These are phyloP conservation scores for Beauveria australis DNA, from an alignment of 2,329 filamentous ascomycete species.

Conservation along the genomic window DNA sequence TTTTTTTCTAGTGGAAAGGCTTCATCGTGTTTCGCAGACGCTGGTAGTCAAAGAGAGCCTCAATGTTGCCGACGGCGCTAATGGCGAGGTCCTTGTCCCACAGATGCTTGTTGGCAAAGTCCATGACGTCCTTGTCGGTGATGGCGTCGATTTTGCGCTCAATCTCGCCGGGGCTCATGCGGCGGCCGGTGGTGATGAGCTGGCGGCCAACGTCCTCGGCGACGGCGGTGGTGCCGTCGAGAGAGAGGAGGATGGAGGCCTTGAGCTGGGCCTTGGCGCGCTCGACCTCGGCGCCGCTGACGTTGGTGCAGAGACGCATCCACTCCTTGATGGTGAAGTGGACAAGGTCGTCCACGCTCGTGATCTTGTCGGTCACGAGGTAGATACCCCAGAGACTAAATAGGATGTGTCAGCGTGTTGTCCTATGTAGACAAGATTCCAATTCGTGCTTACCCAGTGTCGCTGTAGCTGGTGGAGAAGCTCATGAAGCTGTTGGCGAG, in stretches of 20 bases:
- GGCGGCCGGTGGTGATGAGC: conserved; percentile 92
- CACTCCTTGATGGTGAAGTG: conserved; percentile 98
- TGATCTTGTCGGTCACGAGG: conserved; percentile 84
- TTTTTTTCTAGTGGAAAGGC: conserved; percentile 42
- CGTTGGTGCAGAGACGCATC: conserved; percentile 86
- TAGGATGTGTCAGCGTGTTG: conserved; percentile 16
- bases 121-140: conserved; percentile 94
- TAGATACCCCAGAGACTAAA: conserved; percentile 98
- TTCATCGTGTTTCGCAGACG: conserved; percentile 78
- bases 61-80: conserved; percentile 85
- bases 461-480: conserved; percentile 99
- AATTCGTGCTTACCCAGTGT: conserved; percentile 69
- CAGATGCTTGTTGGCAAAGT: conserved; percentile 86
- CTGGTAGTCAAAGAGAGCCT: conserved; percentile 75
- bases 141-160: conserved; percentile 85
- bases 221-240: conserved; percentile 94
- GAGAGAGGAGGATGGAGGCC: conserved; percentile 91
- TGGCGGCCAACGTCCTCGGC: conserved; percentile 98
- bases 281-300: conserved; percentile 86
- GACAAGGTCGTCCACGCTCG: conserved; percentile 84
- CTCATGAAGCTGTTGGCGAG: conserved; percentile 99
- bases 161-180: conserved; percentile 86
- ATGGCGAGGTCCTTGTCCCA: conserved; percentile 98
- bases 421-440: not conserved
- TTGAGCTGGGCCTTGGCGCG: conserved; percentile 99